Evolutionary conservation across 2,329 filamentous ascomycete genomes (phyloP), one percentile per base, ranked within the genome.

Genomic region (Beauveria varroae): DNA sequence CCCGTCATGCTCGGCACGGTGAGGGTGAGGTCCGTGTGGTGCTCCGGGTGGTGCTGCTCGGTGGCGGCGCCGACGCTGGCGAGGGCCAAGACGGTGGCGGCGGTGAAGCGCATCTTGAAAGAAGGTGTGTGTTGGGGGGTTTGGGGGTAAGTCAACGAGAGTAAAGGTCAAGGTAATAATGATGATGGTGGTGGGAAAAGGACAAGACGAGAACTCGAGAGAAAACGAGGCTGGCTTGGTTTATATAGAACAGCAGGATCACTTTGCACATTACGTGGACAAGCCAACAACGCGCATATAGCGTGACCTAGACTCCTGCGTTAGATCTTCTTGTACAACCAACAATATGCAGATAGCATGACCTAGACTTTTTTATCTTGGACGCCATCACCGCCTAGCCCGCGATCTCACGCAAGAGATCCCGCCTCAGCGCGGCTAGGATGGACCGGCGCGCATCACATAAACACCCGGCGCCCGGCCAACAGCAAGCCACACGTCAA

Each of bases 1-100:
- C 9, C 37, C 14, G 57, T 44, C 34, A 28, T 20, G 46, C 14
- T 59, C 12, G 57, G 8, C 26, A 20, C 34, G 10, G 34, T 40
- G 30, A 20, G 6, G 49, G 24, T 14, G 20, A 34, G 28, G 3
- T 30, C 14, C 14, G 41, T 10, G 54, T 44, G 51, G 34, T 37
- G 34, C 12, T 14, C 34, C 34, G 34, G 1, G 43, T 24, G 10
- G 26, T 18, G 18, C n/a, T 26, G 12, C 14, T 55, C 18, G 51
- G 28, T 5, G 46, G 63, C 63, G n/a, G 68, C 67, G 62, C 76
- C 73, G 55, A 74, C 71, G 57, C 70, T 68, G 37, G 56, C 63
- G n/a, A 60, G 28, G 22, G 49, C 55, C 44, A 54, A 52, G 50
- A 60, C 54, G 28, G 57, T 22, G 18, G 65, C 16, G 44, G 44